Percentiles rank a stretch among this genome's conserved stretches.
Evolutionary conservation across 148 eudicot species (phyloP).

Genomic region (Tetragonia tetragonoides): DNA sequence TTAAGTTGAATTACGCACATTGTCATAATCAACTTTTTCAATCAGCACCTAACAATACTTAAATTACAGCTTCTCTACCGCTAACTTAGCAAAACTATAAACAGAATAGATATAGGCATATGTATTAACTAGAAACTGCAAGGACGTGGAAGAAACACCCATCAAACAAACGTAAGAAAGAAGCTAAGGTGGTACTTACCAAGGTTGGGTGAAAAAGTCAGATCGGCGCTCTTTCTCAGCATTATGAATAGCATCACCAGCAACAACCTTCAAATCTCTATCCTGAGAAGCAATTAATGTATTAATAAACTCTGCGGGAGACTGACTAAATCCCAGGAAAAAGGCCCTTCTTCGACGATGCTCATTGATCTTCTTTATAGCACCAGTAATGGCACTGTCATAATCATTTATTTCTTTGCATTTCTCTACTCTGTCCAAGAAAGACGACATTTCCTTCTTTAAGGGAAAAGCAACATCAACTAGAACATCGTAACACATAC

Average conservation of each 20-base stretch:
- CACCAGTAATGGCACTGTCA: slow-evolving; percentile 67
- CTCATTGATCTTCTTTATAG: slow-evolving; percentile 81
- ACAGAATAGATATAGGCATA: background rate
- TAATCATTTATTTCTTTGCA: slow-evolving; percentile 80
- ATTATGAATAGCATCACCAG: slow-evolving; percentile 65
- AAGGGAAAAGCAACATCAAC: slow-evolving; percentile 78
- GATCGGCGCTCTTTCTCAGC: slow-evolving; percentile 71
- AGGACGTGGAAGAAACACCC: background rate
- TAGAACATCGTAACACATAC: slow-evolving; percentile 75
- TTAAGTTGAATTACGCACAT: background rate
- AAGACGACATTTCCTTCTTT: slow-evolving; percentile 63
- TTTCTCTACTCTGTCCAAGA: slow-evolving; percentile 60
- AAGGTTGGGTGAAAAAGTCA: slow-evolving; percentile 78
- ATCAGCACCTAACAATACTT: background rate
- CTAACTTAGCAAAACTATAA: background rate
- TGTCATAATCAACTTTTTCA: background rate
- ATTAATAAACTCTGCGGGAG: slow-evolving; percentile 88
- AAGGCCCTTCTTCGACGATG: slow-evolving; percentile 78
- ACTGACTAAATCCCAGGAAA: slow-evolving; percentile 91
- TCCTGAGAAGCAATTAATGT: slow-evolving; percentile 77
- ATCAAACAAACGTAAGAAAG: background rate
- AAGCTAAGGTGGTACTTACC: slow-evolving; percentile 51
- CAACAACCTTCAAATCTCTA: slow-evolving; percentile 75
- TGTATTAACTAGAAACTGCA: background rate
- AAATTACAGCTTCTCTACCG: background rate